Percentiles rank a stretch among this genome's conserved stretches.
These are phyloP conservation scores for Moelleriella libera DNA, from an alignment of 2,329 filamentous ascomycete species.

Conservation along the genomic window DNA sequence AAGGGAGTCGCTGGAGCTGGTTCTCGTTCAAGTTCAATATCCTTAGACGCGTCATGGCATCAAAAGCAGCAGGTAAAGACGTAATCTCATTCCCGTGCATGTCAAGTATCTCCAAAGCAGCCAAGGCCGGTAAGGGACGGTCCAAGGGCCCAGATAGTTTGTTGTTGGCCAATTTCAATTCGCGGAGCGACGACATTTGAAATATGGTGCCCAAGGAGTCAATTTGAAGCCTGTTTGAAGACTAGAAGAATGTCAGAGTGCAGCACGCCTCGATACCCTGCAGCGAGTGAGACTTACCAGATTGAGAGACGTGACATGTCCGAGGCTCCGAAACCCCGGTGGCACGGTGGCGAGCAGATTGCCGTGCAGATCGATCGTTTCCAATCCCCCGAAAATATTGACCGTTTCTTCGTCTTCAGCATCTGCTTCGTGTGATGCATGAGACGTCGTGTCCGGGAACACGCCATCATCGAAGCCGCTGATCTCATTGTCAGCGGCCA, in stretches of 20 bases:
- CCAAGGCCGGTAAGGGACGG: slow-evolving; percentile 46
- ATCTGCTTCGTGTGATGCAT: slow-evolving; percentile 27
- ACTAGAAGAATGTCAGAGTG: slow-evolving; percentile 29
- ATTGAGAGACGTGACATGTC: slow-evolving; percentile 67
- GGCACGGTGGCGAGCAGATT: slow-evolving; percentile 65
- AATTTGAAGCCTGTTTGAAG: slow-evolving; percentile 68
- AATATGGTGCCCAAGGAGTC: slow-evolving; percentile 57
- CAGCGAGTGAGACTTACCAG: slow-evolving; percentile 38
- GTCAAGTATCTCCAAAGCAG: slow-evolving; percentile 65
- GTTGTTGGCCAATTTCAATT: slow-evolving; percentile 73
- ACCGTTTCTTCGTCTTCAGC: slow-evolving; percentile 53
- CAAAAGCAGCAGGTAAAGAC: slow-evolving; percentile 51
- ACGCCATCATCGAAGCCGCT: slow-evolving; percentile 56
- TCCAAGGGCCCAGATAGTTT: slow-evolving; percentile 55
- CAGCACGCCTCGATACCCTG: background rate
- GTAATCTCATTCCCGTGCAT: slow-evolving; percentile 69
- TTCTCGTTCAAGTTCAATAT: slow-evolving; percentile 74
- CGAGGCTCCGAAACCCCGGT: slow-evolving; percentile 57
- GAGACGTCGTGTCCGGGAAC: slow-evolving; percentile 59
- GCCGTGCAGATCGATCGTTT: slow-evolving; percentile 73
- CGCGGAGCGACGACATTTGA: slow-evolving; percentile 58
- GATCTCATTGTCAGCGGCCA: slow-evolving; percentile 83
- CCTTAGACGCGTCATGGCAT: slow-evolving; percentile 54
- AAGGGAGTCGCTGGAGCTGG: slow-evolving; percentile 54
- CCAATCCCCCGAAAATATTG: slow-evolving; percentile 69